Base-by-base conservation (phyloP, 164 flowering plant genomes). In the Amborella trichopoda region DNA sequence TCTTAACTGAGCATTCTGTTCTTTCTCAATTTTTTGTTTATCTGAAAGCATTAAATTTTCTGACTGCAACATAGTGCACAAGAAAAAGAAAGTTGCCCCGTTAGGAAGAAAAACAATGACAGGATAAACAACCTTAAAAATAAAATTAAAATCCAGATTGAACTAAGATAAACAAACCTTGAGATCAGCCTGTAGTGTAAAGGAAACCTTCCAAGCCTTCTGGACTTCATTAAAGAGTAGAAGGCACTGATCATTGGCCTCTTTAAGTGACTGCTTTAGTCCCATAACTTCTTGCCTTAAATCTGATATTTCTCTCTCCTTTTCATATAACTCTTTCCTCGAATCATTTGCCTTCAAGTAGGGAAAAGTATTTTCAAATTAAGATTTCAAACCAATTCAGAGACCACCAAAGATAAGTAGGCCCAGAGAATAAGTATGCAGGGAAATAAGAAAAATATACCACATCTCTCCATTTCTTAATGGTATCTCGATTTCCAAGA, bases 201-300 rank as follows among this genome's bases (percentile, higher is more conserved):
- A 78, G 28, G 96, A 87, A 67, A 80, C 88, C 76, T 82, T 84
- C 95, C 96, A 86, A 8, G 95, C 96, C 67, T 84, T 91, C 59
- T 91, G 99, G 52, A 87, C 93, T 74, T 87, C 96, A 63, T 77
- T 78, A 65, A 72, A 84, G 42, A 91, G 91, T 27, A 87, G 72
- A 42, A 74, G 67, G 52, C 94, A 75, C 50, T 91, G 99, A 63
- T 87, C 94, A 67, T 83, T 88, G 44, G 89, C 91, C 56, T 78
- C 89, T 57, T 81, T 82, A 11, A 77, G 74, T 50, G 72, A 73
- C 56, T 76, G 79, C 54, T 76, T 81, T 21, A 83, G 61, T 23
- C 66, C 80, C 68, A 72, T 22, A 50, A 65, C 66, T 58, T 93
- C 95, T 61, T 74, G 82, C 70, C 78, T 93, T 57, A 88, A 59